phyloP scores from a whole-genome alignment of 768 basidiomycete genomes.

The Boletus sensibilis region DNA sequence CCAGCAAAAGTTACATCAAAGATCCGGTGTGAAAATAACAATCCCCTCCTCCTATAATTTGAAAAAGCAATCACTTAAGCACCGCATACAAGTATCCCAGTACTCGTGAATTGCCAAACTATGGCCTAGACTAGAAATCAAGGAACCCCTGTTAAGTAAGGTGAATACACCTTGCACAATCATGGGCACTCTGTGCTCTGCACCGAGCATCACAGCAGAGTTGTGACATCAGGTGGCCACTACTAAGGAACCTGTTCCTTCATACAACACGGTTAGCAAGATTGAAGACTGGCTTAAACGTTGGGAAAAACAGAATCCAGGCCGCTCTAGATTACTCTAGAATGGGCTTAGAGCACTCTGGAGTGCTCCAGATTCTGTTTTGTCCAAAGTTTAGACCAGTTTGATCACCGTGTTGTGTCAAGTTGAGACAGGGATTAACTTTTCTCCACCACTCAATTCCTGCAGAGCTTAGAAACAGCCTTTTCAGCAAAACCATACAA shows the following conservation, averaged over 20 bases:
- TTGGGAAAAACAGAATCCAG: no score
- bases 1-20: background rate
- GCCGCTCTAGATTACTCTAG: no score
- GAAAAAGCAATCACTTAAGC: background rate
- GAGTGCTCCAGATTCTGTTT: no score
- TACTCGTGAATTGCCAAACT: background rate
- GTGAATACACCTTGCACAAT: background rate
- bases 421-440: background rate
- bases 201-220: background rate
- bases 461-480: background rate
- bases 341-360: no score
- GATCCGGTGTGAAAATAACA: background rate
- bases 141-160: background rate
- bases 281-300: no score
- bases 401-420: no score
- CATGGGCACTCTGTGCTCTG: background rate
- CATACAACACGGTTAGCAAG: no score
- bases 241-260: background rate
- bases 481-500: background rate
- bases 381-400: no score
- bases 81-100: background rate
- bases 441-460: background rate
- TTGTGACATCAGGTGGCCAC: background rate
- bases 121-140: background rate
- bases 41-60: background rate